Base-by-base conservation (phyloP, 495 filamentous ascomycete species). In the Penicillium herquei region DNA sequence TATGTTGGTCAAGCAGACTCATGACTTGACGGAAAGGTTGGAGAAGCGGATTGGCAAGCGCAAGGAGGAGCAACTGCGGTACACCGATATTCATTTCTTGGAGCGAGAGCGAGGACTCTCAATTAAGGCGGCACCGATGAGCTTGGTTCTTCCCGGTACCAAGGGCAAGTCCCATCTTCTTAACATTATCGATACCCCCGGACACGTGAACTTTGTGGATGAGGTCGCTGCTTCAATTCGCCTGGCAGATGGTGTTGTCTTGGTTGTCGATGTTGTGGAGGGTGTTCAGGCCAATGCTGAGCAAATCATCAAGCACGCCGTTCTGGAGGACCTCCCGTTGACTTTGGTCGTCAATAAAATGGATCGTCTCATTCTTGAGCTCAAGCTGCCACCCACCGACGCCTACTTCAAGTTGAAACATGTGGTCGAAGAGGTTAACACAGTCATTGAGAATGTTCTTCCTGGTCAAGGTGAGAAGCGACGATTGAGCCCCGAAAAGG, bases 341-440 rank as follows among this genome's bases (percentile, higher is more conserved):
- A 91, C 89, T 2, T 71, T 98, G 58, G 84, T 98, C 49, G 81
- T 98, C 71, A 98, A 98, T 78, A 98, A 98, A 71, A 87, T 98
- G 85, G 94, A 98, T 60, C 85, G 94, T 39, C 75, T 98, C 52
- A 96, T 98, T 51, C 74, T 98, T 34, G 94, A 98, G 70, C 82
- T 98, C 50, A 95, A 96, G 70, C 81, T 98, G 13, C 95, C 95
- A 1, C 95, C 95, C 5, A 89, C 85, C 57, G 94, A 98, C 67
- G 94, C 94, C 21, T 98, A 98, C 70, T 98, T 96, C 82, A 98
- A 98, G 74, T 71, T 98, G 48, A 98, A 97, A 65, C 93, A 98
- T 72, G 92, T 96, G 18, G 87, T 98, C 62, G 94, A 98, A 71
- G 90, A 98, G 70, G 91, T 98, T 64, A 98, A 98, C 70, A 97